A percentile compares a stretch with the other conserved stretches of the same genome.
Conservation (phyloP, 2,329 filamentous ascomycete genomes). For the Botrytis sinoallii region DNA sequence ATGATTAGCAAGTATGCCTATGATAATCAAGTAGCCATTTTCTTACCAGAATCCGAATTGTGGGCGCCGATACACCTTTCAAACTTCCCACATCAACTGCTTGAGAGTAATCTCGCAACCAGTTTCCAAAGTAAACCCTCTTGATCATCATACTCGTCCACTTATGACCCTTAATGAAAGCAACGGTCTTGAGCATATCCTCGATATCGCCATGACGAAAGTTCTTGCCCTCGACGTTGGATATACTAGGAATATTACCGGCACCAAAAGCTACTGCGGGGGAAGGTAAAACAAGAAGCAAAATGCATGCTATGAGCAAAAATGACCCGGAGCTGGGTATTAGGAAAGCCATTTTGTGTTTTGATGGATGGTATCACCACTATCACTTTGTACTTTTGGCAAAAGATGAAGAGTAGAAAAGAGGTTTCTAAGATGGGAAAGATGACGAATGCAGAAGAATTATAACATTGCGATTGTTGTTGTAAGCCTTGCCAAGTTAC, state of each 20-base stretch:
- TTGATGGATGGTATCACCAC: background rate
- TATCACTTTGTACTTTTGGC: background rate
- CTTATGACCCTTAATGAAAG: slow-evolving; percentile 77
- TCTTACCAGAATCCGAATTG: slow-evolving; percentile 67
- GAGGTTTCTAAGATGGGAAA: background rate
- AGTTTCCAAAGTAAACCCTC: slow-evolving; percentile 82
- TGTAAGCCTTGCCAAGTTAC: background rate
- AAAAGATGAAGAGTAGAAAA: background rate
- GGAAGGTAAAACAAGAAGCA: slow-evolving; percentile 56
- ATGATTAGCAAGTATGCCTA: slow-evolving; percentile 20
- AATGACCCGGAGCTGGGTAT: slow-evolving; percentile 29
- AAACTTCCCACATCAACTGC: slow-evolving; percentile 77
- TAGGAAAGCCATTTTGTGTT: slow-evolving; percentile 25
- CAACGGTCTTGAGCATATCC: slow-evolving; percentile 74
- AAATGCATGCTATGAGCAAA: slow-evolving; percentile 50
- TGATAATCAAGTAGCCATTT: background rate
- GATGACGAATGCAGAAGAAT: background rate
- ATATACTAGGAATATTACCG: slow-evolving; percentile 67
- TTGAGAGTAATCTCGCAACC: slow-evolving; percentile 80
- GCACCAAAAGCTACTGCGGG: slow-evolving; percentile 63
- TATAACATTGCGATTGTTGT: background rate
- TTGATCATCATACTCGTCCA: slow-evolving; percentile 79
- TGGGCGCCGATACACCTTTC: slow-evolving; percentile 74
- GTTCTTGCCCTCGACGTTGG: slow-evolving; percentile 58
- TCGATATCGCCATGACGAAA: slow-evolving; percentile 77